Base-by-base conservation (phyloP, 2,329 filamentous ascomycete species). In the Metarhizium rileyi region DNA sequence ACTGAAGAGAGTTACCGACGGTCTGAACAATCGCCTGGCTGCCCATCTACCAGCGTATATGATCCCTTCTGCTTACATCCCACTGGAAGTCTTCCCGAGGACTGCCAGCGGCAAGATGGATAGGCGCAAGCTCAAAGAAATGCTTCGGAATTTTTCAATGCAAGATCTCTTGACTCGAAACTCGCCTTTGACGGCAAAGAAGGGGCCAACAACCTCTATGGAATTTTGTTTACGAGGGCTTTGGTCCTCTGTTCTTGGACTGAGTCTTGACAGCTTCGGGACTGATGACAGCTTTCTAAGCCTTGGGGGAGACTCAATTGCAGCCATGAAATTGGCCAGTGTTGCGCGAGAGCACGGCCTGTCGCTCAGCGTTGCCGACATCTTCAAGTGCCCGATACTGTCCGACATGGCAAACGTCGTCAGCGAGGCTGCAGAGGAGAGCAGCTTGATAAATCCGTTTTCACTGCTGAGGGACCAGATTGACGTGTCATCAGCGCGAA, bases 231-330 rank as follows among this genome's bases (percentile, higher is more conserved):
- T 49, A 22, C 47, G 20, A 22, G 33, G 5, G 5, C 48, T 50
- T 2, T 56, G 55, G 53, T 47, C 46, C 3, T 30, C 38, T 8
- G n/a, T 57, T 3, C 51, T 59, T n/a, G 44, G 45, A 8, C 12
- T 54, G 2, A 30, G 38, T 14, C 22, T 45, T 8, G 38, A 51
- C 3, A 43, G 45, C 3, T 67, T 74, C 22, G 63, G 66, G 6
- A 50, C 61, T 3, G 63, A 71, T 7, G 66, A 73, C 52, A 72
- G 69, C 56, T 75, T 76, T 57, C 72, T 75, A 60, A 63, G 63
- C 1, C 59, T 73, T 0, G 72, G 72, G 8, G 73, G 73, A 23
- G 71, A 75, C 53, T 75, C 72, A 0, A 63, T 75, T 3, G 49
- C 63, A 2, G 71, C 72, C 1, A 77, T 76, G 69, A 69, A 66